Conservation (phyloP, 1,284 basidiomycete genomes). For the Tausonia pullulans region DNA sequence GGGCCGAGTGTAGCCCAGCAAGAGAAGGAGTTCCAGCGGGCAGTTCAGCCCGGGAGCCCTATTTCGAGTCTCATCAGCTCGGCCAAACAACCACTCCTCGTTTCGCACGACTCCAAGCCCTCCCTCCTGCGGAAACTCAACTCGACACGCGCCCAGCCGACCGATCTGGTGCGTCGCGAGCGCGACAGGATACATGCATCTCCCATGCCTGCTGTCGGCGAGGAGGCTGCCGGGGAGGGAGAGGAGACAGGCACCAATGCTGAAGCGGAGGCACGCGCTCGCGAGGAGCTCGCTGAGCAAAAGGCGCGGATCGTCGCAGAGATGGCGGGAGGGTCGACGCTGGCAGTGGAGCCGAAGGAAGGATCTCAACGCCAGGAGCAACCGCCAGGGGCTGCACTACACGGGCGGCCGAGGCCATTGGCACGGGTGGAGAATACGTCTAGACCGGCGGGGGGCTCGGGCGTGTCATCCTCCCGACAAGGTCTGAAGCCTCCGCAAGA, state of each 20-base stretch:
- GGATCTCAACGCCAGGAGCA: not conserved
- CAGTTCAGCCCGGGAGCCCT: conserved; percentile 86
- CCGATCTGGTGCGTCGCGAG: conserved; percentile 31
- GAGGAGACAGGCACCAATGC: conserved; percentile 31
- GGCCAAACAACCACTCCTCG: conserved; percentile 74
- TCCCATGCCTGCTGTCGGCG: conserved; percentile 33
- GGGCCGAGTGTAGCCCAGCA: conserved; percentile 56
- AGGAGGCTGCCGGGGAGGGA: conserved; percentile 33
- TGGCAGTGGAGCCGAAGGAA: not conserved
- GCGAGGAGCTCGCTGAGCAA: conserved; percentile 53
- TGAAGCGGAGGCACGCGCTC: conserved; percentile 17
- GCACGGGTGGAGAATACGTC: too few species aligned
- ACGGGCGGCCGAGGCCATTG: too few species aligned
- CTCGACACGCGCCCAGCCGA: conserved; percentile 29
- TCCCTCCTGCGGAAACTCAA: conserved; percentile 46
- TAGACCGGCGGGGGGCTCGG: too few species aligned
- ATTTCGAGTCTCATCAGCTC: conserved; percentile 67
- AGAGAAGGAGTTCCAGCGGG: conserved; percentile 91
- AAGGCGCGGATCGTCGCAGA: conserved; percentile 81
- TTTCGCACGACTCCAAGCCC: conserved; percentile 46
- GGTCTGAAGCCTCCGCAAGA: too few species aligned
- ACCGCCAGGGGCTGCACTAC: not conserved
- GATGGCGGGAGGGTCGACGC: conserved; percentile 45
- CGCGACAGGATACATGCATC: too few species aligned
- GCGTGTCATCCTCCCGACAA: too few species aligned